These are phyloP conservation scores for Xerocomus spinulosus DNA, from an alignment of 768 basidiomycete species.

Conservation along the genomic window DNA sequence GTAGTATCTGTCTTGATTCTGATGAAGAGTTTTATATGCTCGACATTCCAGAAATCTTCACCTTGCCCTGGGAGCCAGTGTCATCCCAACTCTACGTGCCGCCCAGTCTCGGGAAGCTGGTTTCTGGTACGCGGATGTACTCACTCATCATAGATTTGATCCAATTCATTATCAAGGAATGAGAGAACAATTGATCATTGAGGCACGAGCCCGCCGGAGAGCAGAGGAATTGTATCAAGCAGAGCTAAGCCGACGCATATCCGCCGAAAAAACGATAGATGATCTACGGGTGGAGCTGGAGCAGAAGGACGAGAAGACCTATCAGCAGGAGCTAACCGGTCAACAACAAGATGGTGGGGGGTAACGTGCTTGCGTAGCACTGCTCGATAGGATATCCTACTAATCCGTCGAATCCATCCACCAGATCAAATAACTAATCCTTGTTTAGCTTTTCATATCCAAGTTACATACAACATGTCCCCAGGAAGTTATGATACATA, in stretches of 20 bases:
- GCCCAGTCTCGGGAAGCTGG: constrained; percentile 31
- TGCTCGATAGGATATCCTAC: too few relatives aligned
- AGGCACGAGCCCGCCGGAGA: constrained; percentile 30
- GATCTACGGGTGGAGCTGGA: constrained; percentile 12
- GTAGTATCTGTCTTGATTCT: background rate
- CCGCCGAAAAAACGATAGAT: constrained; percentile 25
- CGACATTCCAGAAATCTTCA: constrained; percentile 30
- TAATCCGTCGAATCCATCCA: too few relatives aligned
- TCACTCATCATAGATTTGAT: background rate
- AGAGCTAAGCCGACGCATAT: constrained; percentile 30
- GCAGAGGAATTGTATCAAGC: constrained; percentile 30
- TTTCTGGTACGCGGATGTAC: constrained; percentile 27
- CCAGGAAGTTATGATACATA: constrained; percentile 21
- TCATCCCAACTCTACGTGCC: constrained; percentile 32
- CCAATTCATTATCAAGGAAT: constrained; percentile 22
- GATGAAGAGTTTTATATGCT: constrained; percentile 32
- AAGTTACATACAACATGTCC: constrained; percentile 1
- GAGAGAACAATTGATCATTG: constrained; percentile 31
- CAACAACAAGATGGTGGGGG: background rate
- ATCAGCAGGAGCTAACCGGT: background rate
- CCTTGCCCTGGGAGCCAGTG: constrained; percentile 33
- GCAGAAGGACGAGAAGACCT: background rate
- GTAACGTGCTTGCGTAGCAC: background rate
- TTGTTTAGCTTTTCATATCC: background rate
- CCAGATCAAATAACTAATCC: too few relatives aligned